Evolutionary conservation across 495 filamentous ascomycete species (phyloP).

Genomic region (Penicillium samsonianum): DNA sequence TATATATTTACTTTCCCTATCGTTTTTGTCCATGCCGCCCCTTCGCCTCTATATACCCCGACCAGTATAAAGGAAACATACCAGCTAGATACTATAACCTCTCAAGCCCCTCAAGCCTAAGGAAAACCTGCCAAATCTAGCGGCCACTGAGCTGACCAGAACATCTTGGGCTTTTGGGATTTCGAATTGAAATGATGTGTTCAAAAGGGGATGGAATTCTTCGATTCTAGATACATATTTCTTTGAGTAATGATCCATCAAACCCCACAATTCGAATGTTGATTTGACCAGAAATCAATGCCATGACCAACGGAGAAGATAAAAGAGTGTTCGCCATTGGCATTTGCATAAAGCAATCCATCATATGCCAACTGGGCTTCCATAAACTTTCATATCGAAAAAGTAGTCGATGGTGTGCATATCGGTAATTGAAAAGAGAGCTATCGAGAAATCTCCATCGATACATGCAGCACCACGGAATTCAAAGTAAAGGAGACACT

Average conservation of each 20-base stretch:
- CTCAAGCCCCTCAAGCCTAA: not conserved
- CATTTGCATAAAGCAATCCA: not conserved
- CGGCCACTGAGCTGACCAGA: not conserved
- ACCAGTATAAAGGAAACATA: not conserved
- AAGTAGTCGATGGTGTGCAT: not conserved
- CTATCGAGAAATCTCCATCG: not conserved
- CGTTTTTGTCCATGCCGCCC: not conserved
- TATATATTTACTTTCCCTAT: not conserved
- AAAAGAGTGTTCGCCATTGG: constrained; percentile 27
- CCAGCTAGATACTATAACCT: not conserved
- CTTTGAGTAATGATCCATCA: not conserved
- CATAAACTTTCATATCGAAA: not conserved
- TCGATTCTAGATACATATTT: constrained; percentile 8
- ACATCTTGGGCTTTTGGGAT: not conserved
- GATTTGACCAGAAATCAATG: not conserved
- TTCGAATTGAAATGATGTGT: not conserved
- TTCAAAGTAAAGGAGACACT: not conserved
- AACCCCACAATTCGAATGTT: constrained; percentile 5
- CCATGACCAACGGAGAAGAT: constrained; percentile 19
- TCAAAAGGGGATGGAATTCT: constrained; percentile 1
- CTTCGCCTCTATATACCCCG: not conserved
- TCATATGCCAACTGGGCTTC: not conserved
- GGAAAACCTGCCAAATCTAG: not conserved
- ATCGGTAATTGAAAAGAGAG: not conserved
- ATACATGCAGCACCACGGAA: not conserved